These are phyloP conservation scores for Helianthus tuberosus DNA, from an alignment of 129 eudicot species.

Conservation along the genomic window DNA sequence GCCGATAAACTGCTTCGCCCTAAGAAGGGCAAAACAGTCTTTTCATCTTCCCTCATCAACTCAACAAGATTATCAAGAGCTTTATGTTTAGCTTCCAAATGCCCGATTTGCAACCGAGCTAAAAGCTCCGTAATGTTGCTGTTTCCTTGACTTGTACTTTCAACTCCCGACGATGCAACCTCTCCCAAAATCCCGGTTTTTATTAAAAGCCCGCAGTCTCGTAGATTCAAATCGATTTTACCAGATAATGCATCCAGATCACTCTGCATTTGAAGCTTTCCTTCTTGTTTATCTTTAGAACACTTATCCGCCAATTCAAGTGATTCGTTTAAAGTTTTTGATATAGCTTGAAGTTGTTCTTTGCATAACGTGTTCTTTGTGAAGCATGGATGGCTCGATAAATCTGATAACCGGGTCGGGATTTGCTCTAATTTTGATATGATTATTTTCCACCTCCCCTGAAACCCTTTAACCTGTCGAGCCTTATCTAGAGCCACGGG, in stretches of 20 bases:
- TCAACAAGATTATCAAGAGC: slow-evolving; percentile 78
- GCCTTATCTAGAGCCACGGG: slow-evolving; percentile 71
- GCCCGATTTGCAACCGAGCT: slow-evolving; percentile 93
- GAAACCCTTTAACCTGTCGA: slow-evolving; percentile 64
- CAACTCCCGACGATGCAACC: slow-evolving; percentile 40
- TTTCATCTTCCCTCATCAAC: slow-evolving; percentile 81
- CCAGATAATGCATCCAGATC: slow-evolving; percentile 73
- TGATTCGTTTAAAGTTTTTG: slow-evolving; percentile 58
- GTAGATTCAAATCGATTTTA: slow-evolving; percentile 69
- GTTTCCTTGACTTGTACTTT: slow-evolving; percentile 35
- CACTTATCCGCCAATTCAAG: slow-evolving; percentile 61
- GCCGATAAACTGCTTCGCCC: slow-evolving; percentile 79
- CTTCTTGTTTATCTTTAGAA: slow-evolving; percentile 53
- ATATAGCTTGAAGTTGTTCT: slow-evolving; percentile 77
- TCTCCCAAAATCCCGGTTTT: slow-evolving; percentile 89
- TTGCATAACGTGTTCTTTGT: slow-evolving; percentile 74
- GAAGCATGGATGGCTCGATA: slow-evolving; percentile 89
- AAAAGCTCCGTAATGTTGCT: slow-evolving; percentile 55
- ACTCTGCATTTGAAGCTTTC: slow-evolving; percentile 92
- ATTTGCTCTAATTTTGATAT: slow-evolving; percentile 76
- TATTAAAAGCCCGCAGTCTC: slow-evolving; percentile 84
- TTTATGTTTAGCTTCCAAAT: slow-evolving; percentile 73
- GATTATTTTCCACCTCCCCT: slow-evolving; percentile 80
- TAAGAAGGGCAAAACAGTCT: slow-evolving; percentile 54
- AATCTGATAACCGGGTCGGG: slow-evolving; percentile 71